phyloP scores from a whole-genome alignment of 2,329 filamentous ascomycete species.

The Alternaria brassicicola region DNA sequence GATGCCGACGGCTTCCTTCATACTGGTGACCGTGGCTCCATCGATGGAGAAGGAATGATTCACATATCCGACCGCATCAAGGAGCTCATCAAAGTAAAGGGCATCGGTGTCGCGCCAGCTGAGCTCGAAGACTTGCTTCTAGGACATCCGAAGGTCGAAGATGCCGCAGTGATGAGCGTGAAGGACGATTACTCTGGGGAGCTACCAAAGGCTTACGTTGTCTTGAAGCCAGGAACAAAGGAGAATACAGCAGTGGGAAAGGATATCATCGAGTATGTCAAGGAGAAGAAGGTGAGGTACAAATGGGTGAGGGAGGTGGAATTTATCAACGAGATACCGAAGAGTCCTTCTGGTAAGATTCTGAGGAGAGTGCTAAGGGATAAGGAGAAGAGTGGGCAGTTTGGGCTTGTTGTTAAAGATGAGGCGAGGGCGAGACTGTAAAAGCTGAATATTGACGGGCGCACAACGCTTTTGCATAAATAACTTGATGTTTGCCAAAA shows the following conservation, averaged over 20 bases:
- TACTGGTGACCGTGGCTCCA: conserved; percentile 63
- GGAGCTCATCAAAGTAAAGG: conserved; percentile 72
- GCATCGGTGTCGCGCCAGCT: conserved; percentile 66
- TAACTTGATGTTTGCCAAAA: not conserved
- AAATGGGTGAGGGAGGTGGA: conserved; percentile 56
- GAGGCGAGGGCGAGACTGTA: conserved; percentile 50
- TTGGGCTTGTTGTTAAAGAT: conserved; percentile 24
- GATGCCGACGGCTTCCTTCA: conserved; percentile 60
- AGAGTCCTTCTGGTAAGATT: conserved; percentile 57
- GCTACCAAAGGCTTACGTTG: conserved; percentile 54
- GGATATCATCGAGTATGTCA: conserved; percentile 53
- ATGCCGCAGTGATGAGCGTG: conserved; percentile 62
- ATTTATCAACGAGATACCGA: conserved; percentile 56
- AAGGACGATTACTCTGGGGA: conserved; percentile 60
- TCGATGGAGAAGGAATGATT: conserved; percentile 63
- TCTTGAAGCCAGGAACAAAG: conserved; percentile 45
- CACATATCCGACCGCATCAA: conserved; percentile 68
- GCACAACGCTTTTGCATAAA: not conserved
- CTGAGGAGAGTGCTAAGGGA: conserved; percentile 53
- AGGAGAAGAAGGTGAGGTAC: conserved; percentile 54
- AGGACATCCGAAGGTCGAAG: conserved; percentile 62
- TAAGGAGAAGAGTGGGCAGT: conserved; percentile 48
- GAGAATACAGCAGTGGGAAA: conserved; percentile 43
- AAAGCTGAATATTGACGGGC: not conserved
- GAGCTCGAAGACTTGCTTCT: conserved; percentile 69